Evolutionary conservation across 192 early-diverging fungal species (phyloP), one percentile per base, ranked within the genome.

Genomic region (Anaeromyces robustus): DNA sequence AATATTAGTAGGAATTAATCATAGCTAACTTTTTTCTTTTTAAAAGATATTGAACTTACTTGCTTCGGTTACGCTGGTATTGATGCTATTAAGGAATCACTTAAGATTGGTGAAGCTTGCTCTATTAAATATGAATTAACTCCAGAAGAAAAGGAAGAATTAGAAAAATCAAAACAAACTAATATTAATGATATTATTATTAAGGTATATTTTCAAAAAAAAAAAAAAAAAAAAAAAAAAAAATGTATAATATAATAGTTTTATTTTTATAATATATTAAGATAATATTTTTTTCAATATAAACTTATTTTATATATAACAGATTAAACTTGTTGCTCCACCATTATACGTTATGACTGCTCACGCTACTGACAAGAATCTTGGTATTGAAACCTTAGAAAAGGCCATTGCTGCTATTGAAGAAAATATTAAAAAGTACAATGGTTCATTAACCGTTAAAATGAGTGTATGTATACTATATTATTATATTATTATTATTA

Each of bases 61-160:
- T 98, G 96, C 89, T 94, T 93, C 83, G 94, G 92, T 80, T 95
- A 95, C 83, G 93, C 97, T 86, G 97, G 97, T 81, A 94, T 99
- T 59, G 95, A 97, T 85, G 97, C 96, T 77, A 96, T 99, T 84
- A 95, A 96, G 83, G 88, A 87, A 59, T 96, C 96, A 16, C 87
- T 99, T 79, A 88, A 84, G 82, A 95, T 96, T 37, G 96, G 95
- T 68, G 95, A 97, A 88, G 91, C 87, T 13, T 87, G 87, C 80
- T 93, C 92, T 9, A 26, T 68, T 68, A 68, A 68, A 68, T 68
- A 68, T n/a, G 52, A 68, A 68, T 68, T 68, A 68, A n/a, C 52
- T 68, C 52, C 52, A 68, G 52, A 68, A 68, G 52, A 68, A 68
- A 68, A 68, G 52, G 52, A 68, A 68, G 52, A 68, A 68, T 68